phyloP scores from a whole-genome alignment of 2,329 filamentous ascomycete species.

The Clonostachys byssicola region DNA sequence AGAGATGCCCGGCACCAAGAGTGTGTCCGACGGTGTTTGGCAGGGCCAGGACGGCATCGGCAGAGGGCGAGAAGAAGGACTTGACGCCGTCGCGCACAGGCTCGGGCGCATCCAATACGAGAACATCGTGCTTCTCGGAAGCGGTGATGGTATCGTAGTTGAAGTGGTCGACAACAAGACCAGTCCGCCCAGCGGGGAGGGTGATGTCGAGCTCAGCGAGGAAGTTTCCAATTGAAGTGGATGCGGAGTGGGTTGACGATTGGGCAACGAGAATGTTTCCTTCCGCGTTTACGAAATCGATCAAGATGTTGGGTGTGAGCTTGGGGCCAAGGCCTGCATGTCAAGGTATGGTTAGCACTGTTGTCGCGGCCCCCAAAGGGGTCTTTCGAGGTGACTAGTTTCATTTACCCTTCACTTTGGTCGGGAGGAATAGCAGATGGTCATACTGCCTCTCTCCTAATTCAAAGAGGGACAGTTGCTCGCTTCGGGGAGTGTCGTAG shows the following conservation, averaged over 20 bases:
- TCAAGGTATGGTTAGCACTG: conserved; percentile 2
- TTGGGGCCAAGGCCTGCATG: conserved; percentile 75
- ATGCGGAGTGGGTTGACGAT: conserved; percentile 65
- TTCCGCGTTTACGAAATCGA: conserved; percentile 87
- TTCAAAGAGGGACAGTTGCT: conserved; percentile 72
- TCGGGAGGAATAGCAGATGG: conserved; percentile 84
- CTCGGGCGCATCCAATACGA: conserved; percentile 69
- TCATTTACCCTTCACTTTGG: conserved; percentile 76
- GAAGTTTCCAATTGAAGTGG: conserved; percentile 70
- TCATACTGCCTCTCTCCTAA: conserved; percentile 88
- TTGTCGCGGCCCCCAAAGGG: neutral
- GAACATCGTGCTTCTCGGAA: conserved; percentile 79
- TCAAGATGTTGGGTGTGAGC: conserved; percentile 77
- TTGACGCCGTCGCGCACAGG: conserved; percentile 64
- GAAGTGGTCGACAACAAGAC: conserved; percentile 92
- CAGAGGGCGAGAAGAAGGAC: conserved; percentile 64
- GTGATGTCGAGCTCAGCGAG: conserved; percentile 86
- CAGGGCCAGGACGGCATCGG: conserved; percentile 65
- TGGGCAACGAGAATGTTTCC: conserved; percentile 90
- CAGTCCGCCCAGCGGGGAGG: conserved; percentile 80
- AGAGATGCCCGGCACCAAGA: conserved; percentile 72
- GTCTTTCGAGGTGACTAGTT: conserved; percentile 3
- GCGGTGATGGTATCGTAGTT: conserved; percentile 79
- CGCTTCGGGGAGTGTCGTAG: conserved; percentile 80
- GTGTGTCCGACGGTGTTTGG: conserved; percentile 77